Evolutionary conservation across 2,329 filamentous ascomycete genomes (phyloP), one percentile per base, ranked within the genome.

Genomic region (Exophiala mesophila): DNA sequence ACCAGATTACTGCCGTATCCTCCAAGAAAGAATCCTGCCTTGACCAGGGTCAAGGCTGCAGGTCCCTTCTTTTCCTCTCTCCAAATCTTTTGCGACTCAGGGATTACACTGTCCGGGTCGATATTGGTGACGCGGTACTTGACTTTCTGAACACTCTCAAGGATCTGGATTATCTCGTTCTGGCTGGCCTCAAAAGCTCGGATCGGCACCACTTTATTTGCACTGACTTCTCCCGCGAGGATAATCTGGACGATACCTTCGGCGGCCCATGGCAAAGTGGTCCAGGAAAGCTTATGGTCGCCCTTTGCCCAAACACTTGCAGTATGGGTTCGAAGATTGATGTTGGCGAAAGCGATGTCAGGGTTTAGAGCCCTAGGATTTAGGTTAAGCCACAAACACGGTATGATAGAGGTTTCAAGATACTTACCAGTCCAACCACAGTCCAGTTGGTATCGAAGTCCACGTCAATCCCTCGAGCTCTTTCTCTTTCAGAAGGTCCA

Each of bases 241-340:
- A 79, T 57, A 1, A 77, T 60, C 0, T 68, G 69, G 0, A 69
- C 67, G 0, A 80, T 64, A 1, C 67, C 71, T 16, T 69, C 61
- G 0, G 60, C 74, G 9, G 78, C 54, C 2, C 64, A 65, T 0
- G 57, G 49, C 1, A 80, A 60, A 0, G 67, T 74, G 0, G 76
- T 74, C 8, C 65, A 44, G 34, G 66, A 73, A 55, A 78, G 71
- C 10, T 58, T 49, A 4, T 48, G 46, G 17, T 75, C 60, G 1
- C 78, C 77, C 1, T 67, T 69, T 45, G 78, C 71, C 44, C 65
- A 68, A 1, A 80, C 55, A 0, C 53, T 61, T 0, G 67, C 62
- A 30, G 65, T 68, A 1, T 63, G 61, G 1, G 63, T 58, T 16
- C 65, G 61, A 2, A 45, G 24, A 19, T 45, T 29, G 43, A 66